Base-by-base conservation (phyloP, 2,329 filamentous ascomycete genomes). In the Xylaria multiplex region DNA sequence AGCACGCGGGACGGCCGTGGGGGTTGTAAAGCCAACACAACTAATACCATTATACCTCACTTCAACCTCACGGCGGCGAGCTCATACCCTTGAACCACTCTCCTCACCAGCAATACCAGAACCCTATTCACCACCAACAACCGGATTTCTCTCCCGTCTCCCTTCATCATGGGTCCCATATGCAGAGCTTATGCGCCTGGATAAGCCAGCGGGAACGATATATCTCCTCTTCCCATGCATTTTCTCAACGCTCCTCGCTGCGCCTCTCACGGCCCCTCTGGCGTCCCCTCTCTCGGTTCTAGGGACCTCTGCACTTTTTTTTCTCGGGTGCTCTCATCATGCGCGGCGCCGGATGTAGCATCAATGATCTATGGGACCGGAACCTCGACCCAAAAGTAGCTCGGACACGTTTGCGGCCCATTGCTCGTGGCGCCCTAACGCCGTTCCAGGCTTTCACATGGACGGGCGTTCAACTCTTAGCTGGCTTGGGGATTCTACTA, bases 291-390 rank as follows among this genome's bases (percentile, higher is more conserved):
- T 82, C 5, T 82, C 89, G 13, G 88, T 93, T 19, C 70, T 91
- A 35, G 85, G 87, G 55, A 93, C 90, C 0, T 85, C 86, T 1
- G 75, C 86, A 2, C 85, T 96, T 54, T 96, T 96, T 96, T 80
- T 86, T 91, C 73, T 83, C 88, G 1, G 93, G 93, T 57, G 91
- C 92, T 3, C 77, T 96, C 50, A 86, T 97, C 70, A 96, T 97
- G 91, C 91, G 93, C 67, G 91, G 93, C 55, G 92, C 93, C 22
- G 93, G 93, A 58, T 97, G 93, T 78, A 91, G 91, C 19, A 93
- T 96, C 80, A 97, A 97, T 77, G 93, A 97, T 77, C 87, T 96
- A 57, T 94, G 93, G 91, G 93, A 97, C 78, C 88, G 92, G 61
- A 91, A 96, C 72, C 88, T 97, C 16, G 93, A 97, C 78, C 90